These are phyloP conservation scores for Aegilops umbellulata DNA, from an alignment of 176 grass and related monocot genomes.

Conservation along the genomic window DNA sequence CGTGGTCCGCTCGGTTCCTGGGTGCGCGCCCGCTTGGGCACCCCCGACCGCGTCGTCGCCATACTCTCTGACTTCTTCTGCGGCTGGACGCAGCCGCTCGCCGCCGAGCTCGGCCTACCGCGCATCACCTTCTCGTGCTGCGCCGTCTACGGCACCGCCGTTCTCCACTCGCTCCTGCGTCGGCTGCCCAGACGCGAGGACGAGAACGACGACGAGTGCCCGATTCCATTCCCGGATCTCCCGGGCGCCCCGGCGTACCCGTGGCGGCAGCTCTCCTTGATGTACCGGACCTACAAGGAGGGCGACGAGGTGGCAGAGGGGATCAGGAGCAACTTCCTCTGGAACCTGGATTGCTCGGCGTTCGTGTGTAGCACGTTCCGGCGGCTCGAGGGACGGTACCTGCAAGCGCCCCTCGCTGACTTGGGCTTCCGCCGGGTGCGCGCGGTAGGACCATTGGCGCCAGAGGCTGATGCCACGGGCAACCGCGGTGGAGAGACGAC, in stretches of 20 bases:
- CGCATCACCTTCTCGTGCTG: slow-evolving; percentile 35
- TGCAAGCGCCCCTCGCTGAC: slow-evolving; percentile 33
- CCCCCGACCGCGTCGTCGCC: slow-evolving; percentile 24
- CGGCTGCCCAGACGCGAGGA: slow-evolving; percentile 25
- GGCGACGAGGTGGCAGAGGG: neutral
- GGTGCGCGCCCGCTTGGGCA: neutral
- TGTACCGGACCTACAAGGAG: no score
- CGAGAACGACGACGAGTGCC: slow-evolving; percentile 9
- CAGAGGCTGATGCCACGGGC: neutral
- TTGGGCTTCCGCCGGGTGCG: slow-evolving; percentile 21
- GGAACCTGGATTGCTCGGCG: slow-evolving; percentile 33
- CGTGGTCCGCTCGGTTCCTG: neutral
- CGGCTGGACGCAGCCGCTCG: slow-evolving; percentile 45
- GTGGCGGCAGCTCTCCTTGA: no score
- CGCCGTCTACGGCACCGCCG: slow-evolving; percentile 22
- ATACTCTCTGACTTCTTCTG: slow-evolving; percentile 50
- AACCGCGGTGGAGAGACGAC: slow-evolving; percentile 26
- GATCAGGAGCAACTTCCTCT: slow-evolving; percentile 42
- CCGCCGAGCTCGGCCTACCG: slow-evolving; percentile 33
- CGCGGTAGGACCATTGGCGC: slow-evolving; percentile 48
- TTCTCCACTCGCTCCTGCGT: slow-evolving; percentile 28
- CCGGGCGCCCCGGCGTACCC: slow-evolving; percentile 23
- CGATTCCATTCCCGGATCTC: slow-evolving; percentile 19
- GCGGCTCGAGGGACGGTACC: slow-evolving; percentile 32
- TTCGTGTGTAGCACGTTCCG: slow-evolving; percentile 48